Percentiles rank a stretch among this genome's conserved stretches.
Conservation (phyloP, 257 asterid genomes). For the Asclepias syriaca region DNA sequence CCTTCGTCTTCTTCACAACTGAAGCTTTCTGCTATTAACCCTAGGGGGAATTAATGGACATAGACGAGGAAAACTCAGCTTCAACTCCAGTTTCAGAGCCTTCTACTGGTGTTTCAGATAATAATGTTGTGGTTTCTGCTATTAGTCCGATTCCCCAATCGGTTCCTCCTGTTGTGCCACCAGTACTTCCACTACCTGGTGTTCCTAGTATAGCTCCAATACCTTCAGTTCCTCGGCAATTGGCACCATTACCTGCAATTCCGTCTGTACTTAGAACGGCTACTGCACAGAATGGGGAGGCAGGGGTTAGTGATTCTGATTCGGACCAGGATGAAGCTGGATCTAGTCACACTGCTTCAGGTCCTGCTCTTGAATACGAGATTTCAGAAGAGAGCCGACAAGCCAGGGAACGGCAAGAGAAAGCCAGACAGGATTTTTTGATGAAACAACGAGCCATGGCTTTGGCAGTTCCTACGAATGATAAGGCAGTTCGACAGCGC, state of each 20-base stretch:
- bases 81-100: conserved; percentile 33
- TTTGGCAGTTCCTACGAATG: conserved; percentile 89
- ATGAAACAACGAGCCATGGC: conserved; percentile 90
- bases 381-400: conserved; percentile 71
- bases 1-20: not conserved
- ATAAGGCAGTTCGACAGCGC: conserved; percentile 76
- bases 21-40: not conserved
- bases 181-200: conserved; percentile 31
- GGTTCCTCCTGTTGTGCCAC: conserved; percentile 31
- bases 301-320: conserved; percentile 46
- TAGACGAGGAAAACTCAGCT: conserved; percentile 46
- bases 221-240: conserved; percentile 48
- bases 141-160: conserved; percentile 40
- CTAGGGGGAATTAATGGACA: conserved; percentile 36
- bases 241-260: conserved; percentile 63
- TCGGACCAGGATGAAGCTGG: conserved; percentile 52
- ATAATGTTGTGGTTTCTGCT: conserved; percentile 39
- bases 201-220: conserved; percentile 58
- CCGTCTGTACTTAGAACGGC: conserved; percentile 53
- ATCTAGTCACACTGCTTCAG: conserved; percentile 25
- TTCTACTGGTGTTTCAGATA: conserved; percentile 31
- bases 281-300: conserved; percentile 50
- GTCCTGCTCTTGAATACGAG: conserved; percentile 53
- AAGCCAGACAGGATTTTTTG: conserved; percentile 80
- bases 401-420: conserved; percentile 72